Evolutionary conservation across 2,329 filamentous ascomycete genomes (phyloP).

Genomic region (Colletotrichum orbiculare): DNA sequence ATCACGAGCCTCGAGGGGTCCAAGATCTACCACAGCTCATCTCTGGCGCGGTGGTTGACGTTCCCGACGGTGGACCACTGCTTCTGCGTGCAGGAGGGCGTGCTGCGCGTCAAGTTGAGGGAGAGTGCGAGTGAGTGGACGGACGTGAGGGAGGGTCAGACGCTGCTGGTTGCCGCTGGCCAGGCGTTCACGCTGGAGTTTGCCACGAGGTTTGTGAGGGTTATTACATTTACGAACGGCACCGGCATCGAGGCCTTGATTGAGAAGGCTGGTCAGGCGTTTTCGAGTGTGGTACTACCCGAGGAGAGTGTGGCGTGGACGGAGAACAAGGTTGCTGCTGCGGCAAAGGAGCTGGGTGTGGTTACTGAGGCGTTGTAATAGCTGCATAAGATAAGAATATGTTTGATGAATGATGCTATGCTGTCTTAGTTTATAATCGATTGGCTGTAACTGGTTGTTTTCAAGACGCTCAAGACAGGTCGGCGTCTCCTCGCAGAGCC

Average conservation of each 20-base stretch:
- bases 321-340: constrained; percentile 11
- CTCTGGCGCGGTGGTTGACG: constrained; percentile 50
- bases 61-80: constrained; percentile 64
- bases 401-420: too few relatives aligned
- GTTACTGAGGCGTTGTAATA: constrained; percentile 11
- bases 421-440: too few relatives aligned
- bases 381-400: neutral
- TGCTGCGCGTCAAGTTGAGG: constrained; percentile 53
- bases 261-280: constrained; percentile 49
- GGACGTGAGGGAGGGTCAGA: constrained; percentile 57
- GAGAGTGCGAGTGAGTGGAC: constrained; percentile 41
- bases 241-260: constrained; percentile 60
- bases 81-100: constrained; percentile 59
- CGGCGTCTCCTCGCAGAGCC: too few relatives aligned
- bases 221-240: constrained; percentile 61
- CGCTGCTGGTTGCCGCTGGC: constrained; percentile 59
- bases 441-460: too few relatives aligned
- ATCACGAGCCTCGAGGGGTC: constrained; percentile 64
- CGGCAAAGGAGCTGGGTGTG: constrained; percentile 1
- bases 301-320: constrained; percentile 40
- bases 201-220: constrained; percentile 57
- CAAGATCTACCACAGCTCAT: constrained; percentile 47
- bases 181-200: constrained; percentile 57
- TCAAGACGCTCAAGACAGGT: too few relatives aligned
- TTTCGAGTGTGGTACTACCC: constrained; percentile 50